These are phyloP conservation scores for Vigna reflexopilosa DNA, from an alignment of 306 rosid species.

Conservation along the genomic window DNA sequence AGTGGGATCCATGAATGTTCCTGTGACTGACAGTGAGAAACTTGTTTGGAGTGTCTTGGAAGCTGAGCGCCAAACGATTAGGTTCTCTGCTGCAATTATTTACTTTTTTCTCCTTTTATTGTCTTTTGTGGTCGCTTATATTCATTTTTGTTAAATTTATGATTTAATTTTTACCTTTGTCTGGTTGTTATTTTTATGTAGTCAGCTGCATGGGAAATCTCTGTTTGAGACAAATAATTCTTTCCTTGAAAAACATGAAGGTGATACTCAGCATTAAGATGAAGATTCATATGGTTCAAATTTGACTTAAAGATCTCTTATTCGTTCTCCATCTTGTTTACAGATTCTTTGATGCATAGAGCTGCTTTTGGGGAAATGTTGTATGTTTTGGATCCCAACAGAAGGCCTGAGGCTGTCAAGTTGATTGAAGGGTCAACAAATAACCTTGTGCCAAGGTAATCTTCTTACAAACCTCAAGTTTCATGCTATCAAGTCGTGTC, in stretches of 20 bases:
- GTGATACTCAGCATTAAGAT: slow-evolving; percentile 48
- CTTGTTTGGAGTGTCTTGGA: slow-evolving; percentile 89
- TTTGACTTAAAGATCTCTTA: slow-evolving; percentile 28
- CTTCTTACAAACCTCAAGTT: slow-evolving; percentile 15
- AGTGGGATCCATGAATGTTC: slow-evolving; percentile 74
- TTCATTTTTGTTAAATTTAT: slow-evolving; percentile 5
- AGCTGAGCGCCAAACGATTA: slow-evolving; percentile 86
- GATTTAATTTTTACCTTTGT: slow-evolving; percentile 31
- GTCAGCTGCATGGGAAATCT: slow-evolving; percentile 84
- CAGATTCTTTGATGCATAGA: slow-evolving; percentile 96
- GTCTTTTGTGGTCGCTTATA: slow-evolving; percentile 11
- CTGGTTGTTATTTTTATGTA: slow-evolving; percentile 46
- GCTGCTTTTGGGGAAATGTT: slow-evolving; percentile 90
- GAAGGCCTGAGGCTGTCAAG: slow-evolving; percentile 76
- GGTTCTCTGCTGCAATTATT: slow-evolving; percentile 53
- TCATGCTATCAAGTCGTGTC: slow-evolving; percentile 9
- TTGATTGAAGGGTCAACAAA: slow-evolving; percentile 81
- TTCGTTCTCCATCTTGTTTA: slow-evolving; percentile 29
- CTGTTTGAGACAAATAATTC: slow-evolving; percentile 74
- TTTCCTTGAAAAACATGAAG: slow-evolving; percentile 85
- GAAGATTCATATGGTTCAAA: neutral
- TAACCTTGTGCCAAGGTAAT: slow-evolving; percentile 68
- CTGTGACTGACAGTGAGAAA: slow-evolving; percentile 76
- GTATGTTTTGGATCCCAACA: slow-evolving; percentile 68
- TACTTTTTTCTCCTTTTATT: neutral